Evolutionary conservation across 192 early-diverging fungal genomes (phyloP).

Genomic region (Paraglomus occultum): DNA sequence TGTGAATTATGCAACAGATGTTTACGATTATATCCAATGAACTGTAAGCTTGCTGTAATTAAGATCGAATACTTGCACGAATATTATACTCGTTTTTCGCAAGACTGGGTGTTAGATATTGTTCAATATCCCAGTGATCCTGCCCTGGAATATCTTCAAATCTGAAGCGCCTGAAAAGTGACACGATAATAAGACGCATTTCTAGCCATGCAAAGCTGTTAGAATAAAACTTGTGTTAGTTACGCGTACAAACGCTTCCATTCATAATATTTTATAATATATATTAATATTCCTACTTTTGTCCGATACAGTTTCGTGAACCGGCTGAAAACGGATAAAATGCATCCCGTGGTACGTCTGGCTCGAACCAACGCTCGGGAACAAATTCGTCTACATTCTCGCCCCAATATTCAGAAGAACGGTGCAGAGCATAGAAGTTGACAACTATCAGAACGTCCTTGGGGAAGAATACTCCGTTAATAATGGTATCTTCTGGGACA

Average conservation of each 20-base stretch:
- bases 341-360: background rate
- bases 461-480: conserved; percentile 43
- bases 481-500: conserved; percentile 36
- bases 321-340: conserved; percentile 22
- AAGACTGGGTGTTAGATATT: conserved; percentile 13
- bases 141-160: conserved; percentile 15
- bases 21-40: too few relatives aligned
- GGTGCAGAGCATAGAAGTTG: conserved; percentile 36
- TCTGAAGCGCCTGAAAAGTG: background rate
- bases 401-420: conserved; percentile 47
- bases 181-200: background rate
- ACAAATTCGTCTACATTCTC: conserved; percentile 44
- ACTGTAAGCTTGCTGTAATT: too few relatives aligned
- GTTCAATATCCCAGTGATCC: background rate
- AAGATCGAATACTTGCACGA: too few relatives aligned
- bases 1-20: too few relatives aligned
- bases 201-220: conserved; percentile 14
- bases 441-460: conserved; percentile 38
- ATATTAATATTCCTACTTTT: background rate
- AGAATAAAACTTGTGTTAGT: background rate
- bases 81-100: conserved; percentile 24
- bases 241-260: background rate
- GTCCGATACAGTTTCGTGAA: conserved; percentile 3
- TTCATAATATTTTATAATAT: background rate
- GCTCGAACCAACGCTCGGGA: conserved; percentile 46